These are phyloP conservation scores for Dillenia turbinata DNA, from an alignment of 164 flowering plant genomes.

Conservation along the genomic window DNA sequence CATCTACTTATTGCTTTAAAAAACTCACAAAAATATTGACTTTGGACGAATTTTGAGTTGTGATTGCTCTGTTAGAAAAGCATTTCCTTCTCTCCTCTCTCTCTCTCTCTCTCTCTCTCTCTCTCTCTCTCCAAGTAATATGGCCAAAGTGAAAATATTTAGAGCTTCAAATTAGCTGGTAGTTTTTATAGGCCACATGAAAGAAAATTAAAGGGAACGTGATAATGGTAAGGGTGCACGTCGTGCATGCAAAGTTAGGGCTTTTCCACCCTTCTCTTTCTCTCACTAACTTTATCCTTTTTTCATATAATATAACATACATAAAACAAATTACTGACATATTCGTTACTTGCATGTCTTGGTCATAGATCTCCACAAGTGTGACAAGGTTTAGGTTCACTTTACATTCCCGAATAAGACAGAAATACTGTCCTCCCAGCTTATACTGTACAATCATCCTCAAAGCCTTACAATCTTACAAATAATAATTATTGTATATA, in stretches of 20 bases:
- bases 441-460: not conserved
- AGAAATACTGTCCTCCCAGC: conserved; percentile 38
- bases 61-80: not conserved
- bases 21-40: too few species aligned
- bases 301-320: conserved; percentile 1
- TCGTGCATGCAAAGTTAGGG: conserved; percentile 50
- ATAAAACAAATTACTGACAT: conserved; percentile 14
- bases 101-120: not conserved
- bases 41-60: too few species aligned
- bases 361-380: conserved; percentile 20
- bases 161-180: not conserved
- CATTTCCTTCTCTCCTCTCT: not conserved
- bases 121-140: not conserved
- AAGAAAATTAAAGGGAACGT: conserved; percentile 12
- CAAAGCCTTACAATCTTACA: not conserved
- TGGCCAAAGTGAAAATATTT: conserved; percentile 8
- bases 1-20: not conserved
- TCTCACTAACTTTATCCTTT: conserved; percentile 2
- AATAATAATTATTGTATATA: not conserved
- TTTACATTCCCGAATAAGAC: conserved; percentile 45
- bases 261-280: conserved; percentile 1
- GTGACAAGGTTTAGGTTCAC: conserved; percentile 24
- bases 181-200: not conserved
- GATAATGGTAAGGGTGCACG: conserved; percentile 26
- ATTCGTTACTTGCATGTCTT: conserved; percentile 61